These are phyloP conservation scores for Lenwebbia sp. DNA, from an alignment of 345 rosid genomes.

Conservation along the genomic window DNA sequence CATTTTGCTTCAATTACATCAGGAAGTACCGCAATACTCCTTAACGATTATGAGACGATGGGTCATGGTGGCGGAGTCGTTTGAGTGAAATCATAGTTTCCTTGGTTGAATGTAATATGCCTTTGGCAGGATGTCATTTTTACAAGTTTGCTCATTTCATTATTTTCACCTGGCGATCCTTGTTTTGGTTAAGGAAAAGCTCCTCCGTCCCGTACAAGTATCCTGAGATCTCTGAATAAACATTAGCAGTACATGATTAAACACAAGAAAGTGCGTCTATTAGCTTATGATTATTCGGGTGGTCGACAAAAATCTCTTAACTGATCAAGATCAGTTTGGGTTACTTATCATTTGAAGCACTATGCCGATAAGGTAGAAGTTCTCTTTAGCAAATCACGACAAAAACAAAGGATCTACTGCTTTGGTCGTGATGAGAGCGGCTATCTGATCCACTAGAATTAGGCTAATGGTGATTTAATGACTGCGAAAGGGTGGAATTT, in stretches of 20 bases:
- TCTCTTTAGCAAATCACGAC: background rate
- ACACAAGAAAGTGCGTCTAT: background rate
- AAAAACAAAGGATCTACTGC: background rate
- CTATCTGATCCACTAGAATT: background rate
- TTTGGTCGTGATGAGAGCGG: background rate
- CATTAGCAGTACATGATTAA: background rate
- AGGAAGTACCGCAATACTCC: background rate
- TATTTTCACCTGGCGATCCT: background rate
- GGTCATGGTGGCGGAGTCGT: background rate
- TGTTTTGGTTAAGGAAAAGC: background rate
- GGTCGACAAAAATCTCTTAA: background rate
- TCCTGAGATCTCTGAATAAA: too few species aligned
- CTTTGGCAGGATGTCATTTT: background rate
- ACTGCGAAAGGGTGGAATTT: background rate
- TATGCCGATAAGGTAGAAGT: background rate
- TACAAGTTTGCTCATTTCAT: background rate
- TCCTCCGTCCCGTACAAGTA: background rate
- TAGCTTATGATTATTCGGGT: background rate
- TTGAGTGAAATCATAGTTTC: background rate
- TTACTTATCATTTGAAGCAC: background rate
- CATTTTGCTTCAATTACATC: background rate
- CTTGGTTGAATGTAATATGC: background rate
- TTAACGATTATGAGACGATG: background rate
- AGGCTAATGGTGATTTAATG: background rate
- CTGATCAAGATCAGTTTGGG: background rate